Base-by-base conservation (phyloP, 169 alveolate species). In the Babesia ovis region DNA sequence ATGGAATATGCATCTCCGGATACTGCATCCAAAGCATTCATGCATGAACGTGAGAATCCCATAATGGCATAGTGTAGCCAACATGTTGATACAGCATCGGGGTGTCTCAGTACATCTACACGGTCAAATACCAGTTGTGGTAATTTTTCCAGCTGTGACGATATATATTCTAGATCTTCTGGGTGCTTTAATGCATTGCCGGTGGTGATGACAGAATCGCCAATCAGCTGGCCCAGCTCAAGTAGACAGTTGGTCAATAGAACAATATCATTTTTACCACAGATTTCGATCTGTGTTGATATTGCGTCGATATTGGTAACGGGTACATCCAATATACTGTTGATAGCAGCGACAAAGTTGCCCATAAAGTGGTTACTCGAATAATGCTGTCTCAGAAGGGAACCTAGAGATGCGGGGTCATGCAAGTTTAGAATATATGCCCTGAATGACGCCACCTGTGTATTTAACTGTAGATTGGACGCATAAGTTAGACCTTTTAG, bases 31-130 rank as follows among this genome's bases (percentile, higher is more conserved):
- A 46, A 14, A n/a, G 31, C 20, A 16, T n/a, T 3, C 12, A 48
- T 5, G 48, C 74, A 48, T 2, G 74, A 3, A 4, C 18, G 3
- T 31, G 31, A 48, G 6, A 64, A 45, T 8, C 29, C 59, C 54
- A 64, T n/a, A 37, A 50, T 18, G 16, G 74, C 74, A 31, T 29
- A 14, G 48, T 64, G 74, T 12, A 64, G 23, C 74, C 74, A 64
- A 23, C 51, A 50, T 8, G 59, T 34, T 6, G 51, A 25, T 6
- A 16, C 11, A 6, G 61, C 20, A 22, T 64, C 71, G 16, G 25
- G 18, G 14, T 3, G 42, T 39, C 31, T 25, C 23, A 61, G 18
- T 20, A 20, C 29, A 4, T 11, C 37, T 3, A 61, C 14, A 39
- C 29, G 12, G 31, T 42, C 53, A 22, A 50, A 50, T 9, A 50